These are phyloP conservation scores for Aspergillus fumigatus DNA, from an alignment of 2,329 filamentous ascomycete genomes.

Conservation along the genomic window DNA sequence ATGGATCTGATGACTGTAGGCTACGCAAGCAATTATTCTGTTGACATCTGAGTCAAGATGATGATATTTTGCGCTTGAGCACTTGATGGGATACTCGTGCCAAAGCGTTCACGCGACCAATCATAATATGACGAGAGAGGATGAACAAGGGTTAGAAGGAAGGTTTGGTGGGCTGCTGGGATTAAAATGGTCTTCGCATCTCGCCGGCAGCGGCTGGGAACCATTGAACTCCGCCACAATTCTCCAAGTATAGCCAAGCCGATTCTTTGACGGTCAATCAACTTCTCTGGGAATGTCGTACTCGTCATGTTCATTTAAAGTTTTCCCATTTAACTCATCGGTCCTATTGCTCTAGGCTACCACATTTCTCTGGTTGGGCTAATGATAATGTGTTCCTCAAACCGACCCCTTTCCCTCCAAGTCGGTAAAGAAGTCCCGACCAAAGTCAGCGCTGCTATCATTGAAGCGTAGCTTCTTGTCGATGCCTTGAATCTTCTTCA, in stretches of 20 bases:
- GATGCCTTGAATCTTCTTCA: conserved; percentile 51
- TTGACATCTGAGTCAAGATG: not conserved
- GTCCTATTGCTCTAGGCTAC: not conserved
- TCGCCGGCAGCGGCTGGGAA: not conserved
- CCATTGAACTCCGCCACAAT: not conserved
- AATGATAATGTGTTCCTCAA: not conserved
- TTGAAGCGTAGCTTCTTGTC: conserved; percentile 62
- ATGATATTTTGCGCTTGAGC: not conserved
- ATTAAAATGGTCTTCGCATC: not conserved
- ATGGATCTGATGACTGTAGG: not conserved
- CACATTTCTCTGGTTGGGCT: not conserved
- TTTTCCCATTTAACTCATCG: not conserved
- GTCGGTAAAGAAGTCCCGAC: conserved; percentile 55
- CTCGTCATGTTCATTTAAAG: not conserved
- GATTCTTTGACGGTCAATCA: not conserved
- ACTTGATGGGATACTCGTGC: not conserved
- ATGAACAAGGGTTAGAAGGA: not conserved
- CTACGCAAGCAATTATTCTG: not conserved
- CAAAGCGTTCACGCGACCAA: not conserved
- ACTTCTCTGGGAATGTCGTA: not conserved
- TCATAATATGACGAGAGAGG: not conserved
- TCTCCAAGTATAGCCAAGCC: not conserved
- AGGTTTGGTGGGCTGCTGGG: not conserved
- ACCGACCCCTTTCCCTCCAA: conserved; percentile 49
- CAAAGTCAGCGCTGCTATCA: conserved; percentile 53